These are phyloP conservation scores for Fragaria iinumae DNA, from an alignment of 306 rosid genomes.

Conservation along the genomic window DNA sequence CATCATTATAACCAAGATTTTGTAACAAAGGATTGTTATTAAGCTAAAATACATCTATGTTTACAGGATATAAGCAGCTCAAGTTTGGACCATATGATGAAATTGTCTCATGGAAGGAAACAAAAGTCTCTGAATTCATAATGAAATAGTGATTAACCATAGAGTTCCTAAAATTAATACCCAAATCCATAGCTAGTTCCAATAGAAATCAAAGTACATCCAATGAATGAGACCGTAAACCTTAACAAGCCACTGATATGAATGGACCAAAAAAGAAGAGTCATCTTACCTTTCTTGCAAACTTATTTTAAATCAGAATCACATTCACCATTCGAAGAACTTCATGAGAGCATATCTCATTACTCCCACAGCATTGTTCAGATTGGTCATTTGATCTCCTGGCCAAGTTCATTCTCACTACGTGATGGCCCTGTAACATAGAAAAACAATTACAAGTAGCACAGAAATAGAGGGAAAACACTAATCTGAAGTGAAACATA, in stretches of 20 bases:
- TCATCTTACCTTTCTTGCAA: slow-evolving; percentile 53
- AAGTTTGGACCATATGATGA: not conserved
- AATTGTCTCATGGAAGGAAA: not conserved
- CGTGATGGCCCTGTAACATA: slow-evolving; percentile 43
- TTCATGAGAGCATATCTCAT: slow-evolving; percentile 90
- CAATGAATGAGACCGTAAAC: not conserved
- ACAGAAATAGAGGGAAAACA: not conserved
- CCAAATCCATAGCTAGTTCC: not conserved
- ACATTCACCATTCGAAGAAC: slow-evolving; percentile 67
- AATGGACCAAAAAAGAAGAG: not conserved
- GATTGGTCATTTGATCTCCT: slow-evolving; percentile 37
- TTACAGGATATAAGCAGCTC: not conserved
- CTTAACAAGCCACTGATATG: not conserved
- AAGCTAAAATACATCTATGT: not conserved
- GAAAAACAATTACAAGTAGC: not conserved
- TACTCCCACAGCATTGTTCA: slow-evolving; percentile 58
- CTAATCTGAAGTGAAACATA: not conserved
- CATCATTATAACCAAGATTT: not conserved
- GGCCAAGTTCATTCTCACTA: slow-evolving; percentile 33
- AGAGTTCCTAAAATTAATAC: not conserved
- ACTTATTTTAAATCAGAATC: slow-evolving; percentile 48
- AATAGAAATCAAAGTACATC: not conserved
- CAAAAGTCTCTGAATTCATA: not conserved
- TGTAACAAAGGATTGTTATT: not conserved
- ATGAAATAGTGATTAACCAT: not conserved